Evolutionary conservation across 495 filamentous ascomycete species (phyloP), one percentile per base, ranked within the genome.

Genomic region (Hapsidospora chrysogenum): DNA sequence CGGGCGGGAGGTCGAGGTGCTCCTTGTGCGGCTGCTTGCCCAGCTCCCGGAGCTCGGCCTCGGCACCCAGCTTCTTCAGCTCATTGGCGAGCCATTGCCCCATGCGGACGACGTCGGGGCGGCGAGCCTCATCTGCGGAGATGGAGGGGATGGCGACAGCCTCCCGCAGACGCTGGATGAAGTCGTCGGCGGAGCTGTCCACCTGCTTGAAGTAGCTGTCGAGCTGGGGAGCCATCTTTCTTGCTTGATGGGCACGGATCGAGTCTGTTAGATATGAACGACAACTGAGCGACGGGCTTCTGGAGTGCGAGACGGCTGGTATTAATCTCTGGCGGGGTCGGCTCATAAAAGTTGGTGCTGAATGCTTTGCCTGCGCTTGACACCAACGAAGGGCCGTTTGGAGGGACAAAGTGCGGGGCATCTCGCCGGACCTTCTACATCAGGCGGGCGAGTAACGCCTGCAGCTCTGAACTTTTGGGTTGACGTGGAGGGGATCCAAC

Each of bases 91-190:
- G 78, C 48, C 80, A 99, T 39, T 92, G 68, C 39, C 78, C 92
- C 89, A 99, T 99, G 69, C 84, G 76, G 49, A 97, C 71, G 39
- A 97, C 89, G 66, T 95, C 81, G 39, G 70, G 75, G 26, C 89
- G 73, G 50, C 84, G 77, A 43, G 76, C 76, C 45, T 87, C 83
- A 38, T 94, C 85, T 2, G 87, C 81, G 14, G 86, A 95, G 45
- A 99, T 60, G 29, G 89, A 96, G 4, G 92, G 89, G 41, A 99
- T 99, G 27, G 85, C 85, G 39, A 99, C 87, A 29, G 89, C 89
- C 55, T 82, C 72, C 44, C 80, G 68, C 34, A 97, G 73, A 64
- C 92, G 81, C 42, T 93, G 77, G 51, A 96, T 93, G 66, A 96
- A 97, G 45, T 66, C 57, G 42, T 74, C 75, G 17, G 80, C 71